These are phyloP conservation scores for Penicillium ochrochloron DNA, from an alignment of 495 filamentous ascomycete species.

Conservation along the genomic window DNA sequence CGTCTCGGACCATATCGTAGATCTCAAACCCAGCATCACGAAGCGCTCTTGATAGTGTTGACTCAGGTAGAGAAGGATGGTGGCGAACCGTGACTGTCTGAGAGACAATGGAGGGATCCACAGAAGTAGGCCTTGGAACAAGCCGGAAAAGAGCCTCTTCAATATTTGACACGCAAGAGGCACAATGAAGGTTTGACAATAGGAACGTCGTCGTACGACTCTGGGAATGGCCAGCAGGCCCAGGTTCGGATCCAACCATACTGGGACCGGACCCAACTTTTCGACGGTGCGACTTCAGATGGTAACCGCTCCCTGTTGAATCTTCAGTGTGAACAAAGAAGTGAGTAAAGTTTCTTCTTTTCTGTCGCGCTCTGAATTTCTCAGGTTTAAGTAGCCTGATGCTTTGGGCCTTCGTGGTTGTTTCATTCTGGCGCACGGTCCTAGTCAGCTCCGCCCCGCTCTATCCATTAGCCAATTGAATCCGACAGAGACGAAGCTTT, in stretches of 20 bases:
- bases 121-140: constrained; percentile 1
- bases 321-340: not conserved
- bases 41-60: constrained; percentile 2
- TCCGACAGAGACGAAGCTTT: not conserved
- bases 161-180: constrained; percentile 10
- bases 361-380: not conserved
- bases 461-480: not conserved
- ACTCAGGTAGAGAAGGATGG: constrained; percentile 5
- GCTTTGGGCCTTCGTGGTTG: not conserved
- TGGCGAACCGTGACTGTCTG: constrained; percentile 9
- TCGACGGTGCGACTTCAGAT: not conserved
- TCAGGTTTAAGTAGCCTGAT: not conserved
- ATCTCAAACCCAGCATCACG: not conserved
- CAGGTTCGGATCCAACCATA: not conserved
- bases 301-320: not conserved
- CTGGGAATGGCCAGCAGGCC: not conserved
- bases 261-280: not conserved
- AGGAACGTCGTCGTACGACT: constrained; percentile 4
- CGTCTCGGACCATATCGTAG: not conserved
- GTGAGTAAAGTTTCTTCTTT: not conserved
- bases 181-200: constrained; percentile 10
- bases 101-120: constrained; percentile 4
- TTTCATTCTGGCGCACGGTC: not conserved
- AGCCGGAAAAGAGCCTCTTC: constrained; percentile 10
- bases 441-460: not conserved